Conservation (phyloP, 306 rosid species). For the Malus domestica region ASM211411v1 NC_041797.1:14444501-14445000, state of each 20-base stretch:
- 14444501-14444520: not conserved
- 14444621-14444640: not conserved
- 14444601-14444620: not conserved
- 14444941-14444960: too few relatives aligned
- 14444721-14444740: constrained; percentile 6
- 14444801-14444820: too few relatives aligned
- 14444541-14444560: not conserved
- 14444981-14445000: too few relatives aligned
- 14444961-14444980: too few relatives aligned
- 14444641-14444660: not conserved
- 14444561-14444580: not conserved
- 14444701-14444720: not conserved
- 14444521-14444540: too few relatives aligned
- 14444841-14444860: too few relatives aligned
- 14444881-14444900: too few relatives aligned
- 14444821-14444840: too few relatives aligned
- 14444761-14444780: not conserved
- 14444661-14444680: not conserved
- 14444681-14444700: not conserved
- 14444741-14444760: not conserved
- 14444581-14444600: not conserved
- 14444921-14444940: too few relatives aligned
- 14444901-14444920: too few relatives aligned
- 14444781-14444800: not conserved
- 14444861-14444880: too few relatives aligned